Evolutionary conservation across 2,329 filamentous ascomycete genomes (phyloP).

Genomic region (Rhynchosporium graminicola): DNA sequence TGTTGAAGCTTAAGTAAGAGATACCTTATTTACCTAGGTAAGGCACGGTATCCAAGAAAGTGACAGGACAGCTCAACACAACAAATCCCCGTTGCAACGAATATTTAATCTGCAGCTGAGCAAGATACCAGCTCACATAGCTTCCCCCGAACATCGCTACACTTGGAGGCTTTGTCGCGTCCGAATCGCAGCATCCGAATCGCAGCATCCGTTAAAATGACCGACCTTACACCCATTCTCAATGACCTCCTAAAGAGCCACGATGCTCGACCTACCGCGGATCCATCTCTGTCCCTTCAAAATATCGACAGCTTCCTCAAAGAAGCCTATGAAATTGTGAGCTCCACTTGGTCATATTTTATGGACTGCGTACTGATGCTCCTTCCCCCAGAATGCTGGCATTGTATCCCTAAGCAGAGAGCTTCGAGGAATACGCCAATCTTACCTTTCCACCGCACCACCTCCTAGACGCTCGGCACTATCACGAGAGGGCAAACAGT

Average conservation of each 20-base stretch:
- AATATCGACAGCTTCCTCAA: slow-evolving; percentile 84
- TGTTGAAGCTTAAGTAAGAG: slow-evolving; percentile 2
- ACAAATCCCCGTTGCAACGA: neutral
- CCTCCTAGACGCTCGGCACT: slow-evolving; percentile 51
- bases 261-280: slow-evolving; percentile 50
- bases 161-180: neutral
- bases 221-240: slow-evolving; percentile 68
- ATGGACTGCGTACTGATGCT: neutral
- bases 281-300: slow-evolving; percentile 43
- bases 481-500: slow-evolving; percentile 36
- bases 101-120: neutral
- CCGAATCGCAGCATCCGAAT: neutral
- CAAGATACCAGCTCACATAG: neutral
- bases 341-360: slow-evolving; percentile 33
- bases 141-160: neutral
- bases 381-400: slow-evolving; percentile 69
- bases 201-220: slow-evolving; percentile 42
- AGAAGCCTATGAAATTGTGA: slow-evolving; percentile 90
- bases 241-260: slow-evolving; percentile 66
- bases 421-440: slow-evolving; percentile 79
- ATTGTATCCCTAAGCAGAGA: slow-evolving; percentile 79
- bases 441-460: slow-evolving; percentile 83
- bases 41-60: neutral
- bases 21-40: neutral
- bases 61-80: slow-evolving; percentile 3